Base-by-base conservation (phyloP, 2,329 filamentous ascomycete genomes). In the Epichloe hybrida region DNA sequence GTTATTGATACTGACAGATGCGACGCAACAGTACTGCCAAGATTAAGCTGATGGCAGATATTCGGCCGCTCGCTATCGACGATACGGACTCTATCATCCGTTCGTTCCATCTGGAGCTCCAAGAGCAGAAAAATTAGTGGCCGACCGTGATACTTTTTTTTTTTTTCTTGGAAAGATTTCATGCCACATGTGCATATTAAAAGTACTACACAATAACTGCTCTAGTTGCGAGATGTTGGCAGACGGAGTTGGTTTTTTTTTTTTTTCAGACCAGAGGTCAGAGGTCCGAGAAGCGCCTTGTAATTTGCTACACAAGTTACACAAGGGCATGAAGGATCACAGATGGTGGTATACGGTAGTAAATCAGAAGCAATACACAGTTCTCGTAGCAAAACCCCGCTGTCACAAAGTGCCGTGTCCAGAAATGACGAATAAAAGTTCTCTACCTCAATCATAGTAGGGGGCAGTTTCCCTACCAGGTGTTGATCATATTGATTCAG, bases 21-120 rank as follows among this genome's bases (percentile, higher is more conserved):
- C 11, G n/a, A n/a, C 15, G 84, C 11, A 31, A 49, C 40, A 63
- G 61, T 8, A 64, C 60, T n/a, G 43, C 38, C 36, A 94, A 94
- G 82, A 93, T 95, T 76, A 95, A 96, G 85, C 79, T 80, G 43
- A 72, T 95, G 66, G 89, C 89, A 43, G 88, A 95, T 60, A 82
- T 95, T 48, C 76, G 88, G 56, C 86, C 85, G 51, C 83, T 95
- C 57, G 86, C 86, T 52, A 83, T 95, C 57, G 90, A 96, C 66
- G 90, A 96, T 64, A 84, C 86, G 13, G 89, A 95, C 69, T 83
- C 80, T 31, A 90, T 95, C 57, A 94, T 95, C 66, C 79, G 86
- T 53, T 80, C 80, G 45, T 93, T 86, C 74, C 83, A 94, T 71
- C 57, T 69, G 23, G 66, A 62, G 39, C 62, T 72, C 21, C 52